phyloP scores from a whole-genome alignment of 1,284 basidiomycete species.

The Trichosporon ovoides region DNA sequence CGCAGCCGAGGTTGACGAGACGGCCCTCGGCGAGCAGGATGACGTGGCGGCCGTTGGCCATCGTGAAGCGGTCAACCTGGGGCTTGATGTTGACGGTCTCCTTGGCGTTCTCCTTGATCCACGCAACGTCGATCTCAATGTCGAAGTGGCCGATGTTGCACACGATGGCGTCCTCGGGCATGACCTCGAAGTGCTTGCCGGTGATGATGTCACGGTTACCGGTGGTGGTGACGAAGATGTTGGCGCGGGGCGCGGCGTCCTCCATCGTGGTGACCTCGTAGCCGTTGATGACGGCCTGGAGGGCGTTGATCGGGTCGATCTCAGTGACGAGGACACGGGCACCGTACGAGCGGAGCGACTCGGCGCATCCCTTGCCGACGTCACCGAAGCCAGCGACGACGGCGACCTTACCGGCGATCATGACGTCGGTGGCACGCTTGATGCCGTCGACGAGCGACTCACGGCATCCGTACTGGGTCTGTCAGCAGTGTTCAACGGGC shows the following conservation, averaged over 20 bases:
- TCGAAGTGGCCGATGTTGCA: constrained; percentile 94
- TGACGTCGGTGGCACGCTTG: constrained; percentile 99
- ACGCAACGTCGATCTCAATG: constrained; percentile 97
- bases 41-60: constrained; percentile 84
- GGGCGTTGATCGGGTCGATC: constrained; percentile 99
- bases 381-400: constrained; percentile 99
- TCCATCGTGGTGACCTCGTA: constrained; percentile 99
- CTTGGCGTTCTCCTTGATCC: constrained; percentile 92
- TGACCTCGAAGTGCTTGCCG: constrained; percentile 81
- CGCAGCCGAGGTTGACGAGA: constrained; percentile 95
- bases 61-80: constrained; percentile 97
- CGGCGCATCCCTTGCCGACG: constrained; percentile 98
- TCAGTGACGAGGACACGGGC: constrained; percentile 94
- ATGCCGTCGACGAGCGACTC: constrained; percentile 99
- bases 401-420: constrained; percentile 99
- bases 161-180: constrained; percentile 99
- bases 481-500: not conserved
- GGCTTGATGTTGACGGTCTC: constrained; percentile 91
- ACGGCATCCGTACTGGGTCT: constrained; percentile 90
- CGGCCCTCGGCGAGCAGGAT: constrained; percentile 97
- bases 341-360: constrained; percentile 94
- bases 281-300: constrained; percentile 98
- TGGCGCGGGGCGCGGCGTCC: constrained; percentile 78
- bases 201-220: constrained; percentile 99
- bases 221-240: constrained; percentile 97